Conservation (phyloP, 2,329 filamentous ascomycete species). For the Samsoniella hepiali region DNA sequence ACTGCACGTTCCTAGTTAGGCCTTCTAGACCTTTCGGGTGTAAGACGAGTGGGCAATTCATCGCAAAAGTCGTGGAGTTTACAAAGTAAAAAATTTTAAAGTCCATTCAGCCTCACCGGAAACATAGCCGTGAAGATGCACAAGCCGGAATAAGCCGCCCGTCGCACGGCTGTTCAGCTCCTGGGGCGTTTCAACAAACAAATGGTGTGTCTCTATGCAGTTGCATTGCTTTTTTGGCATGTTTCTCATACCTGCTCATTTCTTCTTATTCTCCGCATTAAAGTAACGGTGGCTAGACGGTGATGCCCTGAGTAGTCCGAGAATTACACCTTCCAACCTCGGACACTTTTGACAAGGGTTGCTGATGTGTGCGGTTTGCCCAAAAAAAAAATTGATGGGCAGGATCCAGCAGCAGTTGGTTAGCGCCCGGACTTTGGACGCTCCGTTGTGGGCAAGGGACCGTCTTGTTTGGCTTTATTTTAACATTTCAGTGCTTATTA, state of each 20-base stretch:
- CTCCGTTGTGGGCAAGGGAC: background rate
- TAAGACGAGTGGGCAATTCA: background rate
- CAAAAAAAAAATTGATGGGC: background rate
- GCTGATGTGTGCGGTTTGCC: background rate
- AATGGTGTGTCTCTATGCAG: background rate
- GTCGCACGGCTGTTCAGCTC: background rate
- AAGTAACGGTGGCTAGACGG: background rate
- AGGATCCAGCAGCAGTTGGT: background rate
- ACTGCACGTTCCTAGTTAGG: background rate
- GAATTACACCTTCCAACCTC: background rate
- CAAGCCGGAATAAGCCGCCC: background rate
- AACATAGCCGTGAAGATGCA: constrained; percentile 2
- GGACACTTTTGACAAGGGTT: constrained; percentile 2
- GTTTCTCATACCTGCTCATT: background rate
- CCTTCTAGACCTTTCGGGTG: background rate
- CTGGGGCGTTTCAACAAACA: background rate
- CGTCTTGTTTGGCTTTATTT: constrained; percentile 3
- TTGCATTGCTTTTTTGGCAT: background rate
- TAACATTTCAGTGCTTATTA: constrained; percentile 6
- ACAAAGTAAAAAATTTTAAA: background rate
- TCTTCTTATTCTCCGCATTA: background rate
- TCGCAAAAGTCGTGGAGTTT: background rate
- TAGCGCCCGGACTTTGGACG: background rate
- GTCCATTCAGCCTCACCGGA: constrained; percentile 11
- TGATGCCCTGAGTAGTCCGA: background rate